Evolutionary conservation across 805 yeast genomes (phyloP), one percentile per base, ranked within the genome.

Genomic region (Zygoascus ofunaensis): DNA sequence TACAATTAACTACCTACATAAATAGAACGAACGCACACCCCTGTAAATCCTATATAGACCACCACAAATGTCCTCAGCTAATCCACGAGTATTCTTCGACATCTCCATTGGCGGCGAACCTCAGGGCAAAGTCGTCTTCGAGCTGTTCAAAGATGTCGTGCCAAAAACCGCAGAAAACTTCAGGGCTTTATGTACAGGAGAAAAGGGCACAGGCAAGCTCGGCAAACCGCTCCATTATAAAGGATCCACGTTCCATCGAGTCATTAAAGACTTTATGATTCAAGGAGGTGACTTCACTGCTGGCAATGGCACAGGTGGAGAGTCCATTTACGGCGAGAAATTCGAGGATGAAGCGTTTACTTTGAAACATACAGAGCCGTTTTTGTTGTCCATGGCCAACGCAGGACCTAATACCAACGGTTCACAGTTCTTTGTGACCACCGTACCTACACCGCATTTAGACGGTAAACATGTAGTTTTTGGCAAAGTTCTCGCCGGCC

Each of bases 381-480:
- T 82, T 63, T 71, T 92, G 54, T 73, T 90, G 55, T 85, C 95
- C 5, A 92, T 90, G 97, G 97, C 98, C 46, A 90, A 90, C 60
- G 85, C 97, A 3, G 97, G 97, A 15, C 87, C 95, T 47, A 79
- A 81, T 62, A 90, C 97, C 40, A 92, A 92, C 60, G 97, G 97
- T 1, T 87, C 96, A 2, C 97, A 90, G 65, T 92, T 87, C 57
- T 90, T 90, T 63, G 79, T 90, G 56, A 90, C 98, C 22, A 86
- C 96, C 2, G 92, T 79, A 2, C 80, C 87, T 35, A 87, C 97
- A 1, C 95, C 97, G 4, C 97, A 90, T 64, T 74, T 92, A 53
- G 90, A 92, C 60, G 94, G 90, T 21, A 90, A 90, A 63, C 98
- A 92, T 62, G 97, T 89, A 42, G 97, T 92, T 2, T 92, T 92